Base-by-base conservation (phyloP, 78 protist genomes). In the Dictyostelium brefeldianum region DNA sequence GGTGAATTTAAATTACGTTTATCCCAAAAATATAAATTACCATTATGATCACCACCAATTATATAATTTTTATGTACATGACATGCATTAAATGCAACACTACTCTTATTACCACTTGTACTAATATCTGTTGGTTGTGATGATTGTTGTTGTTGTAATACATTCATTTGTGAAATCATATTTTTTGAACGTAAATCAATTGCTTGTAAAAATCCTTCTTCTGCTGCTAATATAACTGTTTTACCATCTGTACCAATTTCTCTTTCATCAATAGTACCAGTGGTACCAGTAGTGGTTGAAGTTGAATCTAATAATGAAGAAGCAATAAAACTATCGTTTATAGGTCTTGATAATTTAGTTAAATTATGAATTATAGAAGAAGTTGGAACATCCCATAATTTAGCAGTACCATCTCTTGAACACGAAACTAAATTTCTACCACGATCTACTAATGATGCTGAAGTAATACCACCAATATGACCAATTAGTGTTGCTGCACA, bases 351-450 rank as follows among this genome's bases (percentile, higher is more conserved):
- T 15, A 46, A n/a, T 64, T 46, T 64, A 15, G 67, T 14, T 22
- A 90, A 67, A 64, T 67, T 74, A 27, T 27, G 51, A 48, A 90
- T 90, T 20, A 47, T 22, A 9, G 89, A 54, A 15, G 54, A 54
- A 22, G 73, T 90, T 79, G 90, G 85, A 8, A 90, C 54, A 75
- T 90, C 95, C 95, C 95, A 90, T 27, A 90, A 43, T 70, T 46
- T 90, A 17, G 74, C 50, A 10, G 82, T 54, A 22, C 95, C 95
- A 81, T 90, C 95, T 74, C 95, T 74, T 29, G 89, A 80, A 65
- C 89, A 25, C 10, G 90, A 90, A 46, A 90, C 81, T 48, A 90
- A 48, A 80, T 90, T 90, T 80, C 95, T 90, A 31, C 95, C 95
- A 48, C 89, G 53, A 6, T 90, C 95, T 6, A 90, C 36, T 5